Conservation (phyloP, 441 rosid species). For the Erodium chrysanthum region DNA sequence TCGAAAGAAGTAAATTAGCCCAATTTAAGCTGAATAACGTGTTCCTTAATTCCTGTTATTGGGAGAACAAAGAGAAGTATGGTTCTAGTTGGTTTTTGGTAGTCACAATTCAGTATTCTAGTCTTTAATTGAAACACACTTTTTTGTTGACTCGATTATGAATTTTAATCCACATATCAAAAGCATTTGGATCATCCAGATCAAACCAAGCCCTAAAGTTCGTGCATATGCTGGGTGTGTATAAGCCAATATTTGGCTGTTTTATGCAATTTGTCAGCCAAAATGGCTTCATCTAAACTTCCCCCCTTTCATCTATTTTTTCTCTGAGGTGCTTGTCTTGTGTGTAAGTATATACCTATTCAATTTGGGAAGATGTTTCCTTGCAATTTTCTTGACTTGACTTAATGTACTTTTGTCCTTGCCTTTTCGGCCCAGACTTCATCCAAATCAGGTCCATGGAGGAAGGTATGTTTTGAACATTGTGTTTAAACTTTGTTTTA, state of each 20-base stretch:
- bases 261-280: background rate
- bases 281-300: background rate
- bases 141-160: background rate
- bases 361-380: background rate
- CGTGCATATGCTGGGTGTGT: background rate
- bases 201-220: background rate
- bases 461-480: slow-evolving; percentile 22
- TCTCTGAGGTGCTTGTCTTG: background rate
- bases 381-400: background rate
- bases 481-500: background rate
- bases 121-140: background rate
- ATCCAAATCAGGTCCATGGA: slow-evolving; percentile 36
- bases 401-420: background rate
- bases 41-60: background rate
- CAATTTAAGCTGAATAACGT: too few species aligned
- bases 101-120: background rate
- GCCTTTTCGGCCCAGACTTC: slow-evolving; percentile 19
- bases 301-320: background rate
- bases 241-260: background rate
- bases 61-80: background rate
- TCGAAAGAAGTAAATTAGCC: too few species aligned
- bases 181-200: background rate
- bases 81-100: background rate
- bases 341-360: background rate
- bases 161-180: background rate